Base-by-base conservation (phyloP, 1,139 yeast species). In the Hanseniaspora uvarum region DNA sequence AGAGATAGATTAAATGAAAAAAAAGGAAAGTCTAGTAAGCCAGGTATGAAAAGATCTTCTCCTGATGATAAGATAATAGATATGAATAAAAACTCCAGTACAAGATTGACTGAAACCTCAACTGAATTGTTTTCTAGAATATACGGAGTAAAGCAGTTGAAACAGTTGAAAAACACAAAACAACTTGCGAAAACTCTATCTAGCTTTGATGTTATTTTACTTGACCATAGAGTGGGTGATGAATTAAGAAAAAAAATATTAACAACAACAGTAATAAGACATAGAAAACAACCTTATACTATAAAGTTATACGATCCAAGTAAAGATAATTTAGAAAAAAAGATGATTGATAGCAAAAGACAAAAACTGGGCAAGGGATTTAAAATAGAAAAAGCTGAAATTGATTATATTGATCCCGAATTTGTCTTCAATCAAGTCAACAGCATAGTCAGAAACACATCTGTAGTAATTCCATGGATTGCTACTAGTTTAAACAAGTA, bases 361-460 rank as follows among this genome's bases (percentile, higher is more conserved):
- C 54, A 49, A 21, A 49, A 45, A 18, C 23, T 39, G 30, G 54
- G 48, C n/a, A 40, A 54, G 31, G 49, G 49, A 23, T 45, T 23
- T 19, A 52, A 49, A 16, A 34, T 54, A 5, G 52, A 54, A 45
- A 76, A 75, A 51, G 68, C 74, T 2, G 75, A 72, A 56, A 68
- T 75, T 38, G 69, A 70, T 53, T 73, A 72, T 51, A 81, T 77
- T 61, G 88, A 83, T 57, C 74, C 83, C 0, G 72, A 73, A 51
- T 83, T 78, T 60, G 78, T 84, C 2, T 69, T 72, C 54, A 74
- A 75, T 16, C 94, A 84, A 64, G 66, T 83, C 60, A 75, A 73
- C 60, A 73, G 82, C 14, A 81, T 84, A 12, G 75, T 77, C 39
- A 76, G 74, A 55, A 81, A 82, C 63, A 73, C 89, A 0, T 74